Evolutionary conservation across 768 basidiomycete species (phyloP), one percentile per base, ranked within the genome.

Genomic region (Hypholoma sublateritium): DNA sequence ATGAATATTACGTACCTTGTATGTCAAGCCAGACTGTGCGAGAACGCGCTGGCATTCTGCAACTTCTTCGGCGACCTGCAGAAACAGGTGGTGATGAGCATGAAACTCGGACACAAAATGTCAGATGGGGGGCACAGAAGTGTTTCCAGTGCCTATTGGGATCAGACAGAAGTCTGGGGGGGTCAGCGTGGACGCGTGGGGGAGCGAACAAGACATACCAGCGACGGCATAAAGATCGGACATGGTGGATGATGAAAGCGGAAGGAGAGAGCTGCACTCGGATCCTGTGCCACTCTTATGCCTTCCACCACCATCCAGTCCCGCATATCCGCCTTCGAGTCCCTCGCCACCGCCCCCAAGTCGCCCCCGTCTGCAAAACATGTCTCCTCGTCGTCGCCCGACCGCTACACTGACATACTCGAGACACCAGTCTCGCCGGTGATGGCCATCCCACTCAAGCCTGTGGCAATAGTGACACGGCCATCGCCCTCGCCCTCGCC

Each of bases 1-100:
- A 17, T 34, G 19, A 50, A 17, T 13, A 1, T 9, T 32, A 55
- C 64, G 35, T 56, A 89, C 92, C 77, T 90, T 87, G 72, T 87
- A 96, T 55, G 81, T 84, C 47, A 98, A 75, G 5, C 94, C 94
- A 0, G 89, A 87, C 70, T 86, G 86, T 65, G 90, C 85, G 41
- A 98, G 84, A 8, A 97, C 79, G 22, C 87, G 77, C 36, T 93
- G 91, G 60, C 92, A 94, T 70, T 93, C 82, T 37, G 90, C 89
- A 57, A 93, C 80, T 63, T 92, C 83, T 67, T 86, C 82, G 9
- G 89, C 90, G 17, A 92, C 88, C 86, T 87, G 43, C 34, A 9
- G 21, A 14, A n/a, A n/a, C n/a, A n/a, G n/a, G n/a, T 25, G 39
- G 39, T 37, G 34, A 50, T 32, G 32, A 52, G 35, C 36, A 56